Conservation (phyloP, 169 alveolate genomes). For the Amoebophrya sp. region DNA sequence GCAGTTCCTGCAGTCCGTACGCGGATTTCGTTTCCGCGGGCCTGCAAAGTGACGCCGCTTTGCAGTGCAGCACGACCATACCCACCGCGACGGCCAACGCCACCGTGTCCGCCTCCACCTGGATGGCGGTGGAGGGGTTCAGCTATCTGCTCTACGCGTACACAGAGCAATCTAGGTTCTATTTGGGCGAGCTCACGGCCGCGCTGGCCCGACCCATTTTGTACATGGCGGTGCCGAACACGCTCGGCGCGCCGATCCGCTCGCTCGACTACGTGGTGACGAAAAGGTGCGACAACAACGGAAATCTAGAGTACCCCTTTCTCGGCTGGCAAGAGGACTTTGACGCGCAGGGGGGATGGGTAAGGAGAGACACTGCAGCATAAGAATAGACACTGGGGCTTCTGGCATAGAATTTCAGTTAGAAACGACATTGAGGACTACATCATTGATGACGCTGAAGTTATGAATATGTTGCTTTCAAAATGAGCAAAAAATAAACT, state of each 20-base stretch:
- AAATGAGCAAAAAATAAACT: too few species aligned
- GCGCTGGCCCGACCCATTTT: background rate
- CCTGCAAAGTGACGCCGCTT: background rate
- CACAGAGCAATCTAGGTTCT: background rate
- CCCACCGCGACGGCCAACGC: too few species aligned
- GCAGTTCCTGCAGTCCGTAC: conserved; percentile 24
- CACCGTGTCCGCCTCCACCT: background rate
- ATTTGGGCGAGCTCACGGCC: background rate
- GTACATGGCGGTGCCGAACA: background rate
- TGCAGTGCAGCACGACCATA: background rate
- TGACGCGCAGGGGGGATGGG: background rate
- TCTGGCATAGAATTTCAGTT: too few species aligned
- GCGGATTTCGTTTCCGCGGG: background rate
- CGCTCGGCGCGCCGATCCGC: background rate
- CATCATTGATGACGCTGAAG: too few species aligned
- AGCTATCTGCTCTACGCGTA: background rate
- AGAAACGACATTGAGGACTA: too few species aligned
- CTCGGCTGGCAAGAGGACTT: background rate
- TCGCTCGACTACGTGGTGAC: background rate
- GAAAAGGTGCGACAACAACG: background rate
- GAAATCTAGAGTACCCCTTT: background rate
- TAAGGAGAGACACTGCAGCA: too few species aligned
- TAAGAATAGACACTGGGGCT: too few species aligned
- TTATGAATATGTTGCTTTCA: too few species aligned
- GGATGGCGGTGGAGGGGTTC: background rate